A percentile compares a stretch with the other conserved stretches of the same genome.
Conservation (phyloP, 2,329 filamentous ascomycete genomes). For the Bretziella fagacearum region DNA sequence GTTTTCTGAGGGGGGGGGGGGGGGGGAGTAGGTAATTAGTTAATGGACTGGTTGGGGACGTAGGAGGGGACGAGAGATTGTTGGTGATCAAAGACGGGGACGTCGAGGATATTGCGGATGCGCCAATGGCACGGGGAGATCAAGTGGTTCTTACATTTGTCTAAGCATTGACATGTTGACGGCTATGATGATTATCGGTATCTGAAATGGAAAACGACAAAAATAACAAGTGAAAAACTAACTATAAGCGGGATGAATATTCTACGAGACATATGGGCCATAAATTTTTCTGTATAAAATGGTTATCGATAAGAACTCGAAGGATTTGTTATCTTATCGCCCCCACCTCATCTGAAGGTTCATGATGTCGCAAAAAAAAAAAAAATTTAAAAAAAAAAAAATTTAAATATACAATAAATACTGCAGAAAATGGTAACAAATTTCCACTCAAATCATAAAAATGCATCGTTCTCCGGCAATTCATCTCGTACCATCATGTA, state of each 20-base stretch:
- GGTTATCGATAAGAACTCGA: conserved; percentile 13
- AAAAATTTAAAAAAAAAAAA: not conserved
- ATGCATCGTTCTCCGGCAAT: conserved; percentile 14
- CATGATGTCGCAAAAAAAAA: not conserved
- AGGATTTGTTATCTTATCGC: conserved; percentile 9
- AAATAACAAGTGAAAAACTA: conserved; percentile 1
- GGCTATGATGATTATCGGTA: no score
- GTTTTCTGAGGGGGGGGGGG: conserved; percentile 29
- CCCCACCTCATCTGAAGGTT: conserved; percentile 1
- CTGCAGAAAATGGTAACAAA: not conserved
- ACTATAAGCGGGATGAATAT: no score
- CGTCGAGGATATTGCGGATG: not conserved
- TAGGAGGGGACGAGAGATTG: no score
- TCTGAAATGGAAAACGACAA: conserved; percentile 2
- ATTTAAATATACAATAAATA: not conserved
- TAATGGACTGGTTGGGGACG: no score
- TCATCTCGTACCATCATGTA: conserved; percentile 59
- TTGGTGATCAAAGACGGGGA: no score
- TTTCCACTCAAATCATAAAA: conserved; percentile 8
- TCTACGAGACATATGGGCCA: no score
- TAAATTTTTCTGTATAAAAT: conserved; percentile 13
- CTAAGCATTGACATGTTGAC: conserved; percentile 14
- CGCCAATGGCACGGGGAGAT: not conserved
- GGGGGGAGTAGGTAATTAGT: no score
- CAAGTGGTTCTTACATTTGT: conserved; percentile 12